Percentiles rank a stretch among this genome's conserved stretches.
Evolutionary conservation across 129 eudicot species (phyloP).

Genomic region (Tanacetum coccineum): DNA sequence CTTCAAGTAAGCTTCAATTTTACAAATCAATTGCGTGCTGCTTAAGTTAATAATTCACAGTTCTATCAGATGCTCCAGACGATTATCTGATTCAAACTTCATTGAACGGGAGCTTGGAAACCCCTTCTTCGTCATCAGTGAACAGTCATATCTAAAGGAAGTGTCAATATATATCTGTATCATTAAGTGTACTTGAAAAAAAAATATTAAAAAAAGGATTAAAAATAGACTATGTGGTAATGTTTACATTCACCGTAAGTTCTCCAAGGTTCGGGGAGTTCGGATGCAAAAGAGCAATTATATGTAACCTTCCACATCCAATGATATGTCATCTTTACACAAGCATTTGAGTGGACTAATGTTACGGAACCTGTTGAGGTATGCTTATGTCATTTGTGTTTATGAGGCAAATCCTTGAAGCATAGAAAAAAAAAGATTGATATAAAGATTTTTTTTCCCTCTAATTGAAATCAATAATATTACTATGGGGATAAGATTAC

Average conservation of each 20-base stretch:
- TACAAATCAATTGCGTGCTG: background rate
- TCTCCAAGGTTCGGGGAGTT: background rate
- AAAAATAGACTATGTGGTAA: background rate
- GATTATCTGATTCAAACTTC: background rate
- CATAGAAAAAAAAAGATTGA: too few species aligned
- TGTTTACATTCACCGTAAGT: background rate
- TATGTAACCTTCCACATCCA: background rate
- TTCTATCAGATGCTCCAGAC: slow-evolving; percentile 1
- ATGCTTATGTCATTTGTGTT: too few species aligned
- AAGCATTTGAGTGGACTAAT: too few species aligned
- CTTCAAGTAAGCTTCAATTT: background rate
- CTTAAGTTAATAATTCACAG: background rate
- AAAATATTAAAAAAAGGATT: background rate
- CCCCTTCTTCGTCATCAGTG: background rate
- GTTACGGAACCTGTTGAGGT: too few species aligned
- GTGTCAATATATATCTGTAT: background rate
- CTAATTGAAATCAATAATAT: too few species aligned
- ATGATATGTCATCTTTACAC: too few species aligned
- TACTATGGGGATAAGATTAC: too few species aligned
- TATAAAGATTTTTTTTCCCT: too few species aligned
- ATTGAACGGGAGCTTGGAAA: background rate
- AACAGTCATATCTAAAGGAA: background rate
- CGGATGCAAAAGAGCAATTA: background rate
- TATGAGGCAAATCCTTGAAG: too few species aligned
- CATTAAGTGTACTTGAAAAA: background rate